Conservation (phyloP, 805 yeast species). For the Barnettozyma pratensis region DNA sequence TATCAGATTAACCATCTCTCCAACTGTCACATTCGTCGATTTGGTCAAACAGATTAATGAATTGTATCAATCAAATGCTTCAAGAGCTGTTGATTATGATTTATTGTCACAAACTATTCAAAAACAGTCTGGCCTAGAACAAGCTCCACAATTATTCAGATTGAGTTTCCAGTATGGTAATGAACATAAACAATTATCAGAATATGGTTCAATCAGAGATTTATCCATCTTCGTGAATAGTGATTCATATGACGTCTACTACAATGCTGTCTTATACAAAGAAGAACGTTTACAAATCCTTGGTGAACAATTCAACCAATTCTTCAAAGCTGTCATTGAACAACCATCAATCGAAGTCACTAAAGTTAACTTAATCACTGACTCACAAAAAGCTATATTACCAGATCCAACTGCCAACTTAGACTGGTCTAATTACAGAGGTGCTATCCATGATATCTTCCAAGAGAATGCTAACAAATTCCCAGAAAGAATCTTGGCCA, state of each 20-base stretch:
- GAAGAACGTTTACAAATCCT: conserved; percentile 62
- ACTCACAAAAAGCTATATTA: conserved; percentile 50
- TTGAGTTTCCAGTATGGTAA: conserved; percentile 48
- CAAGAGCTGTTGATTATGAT: conserved; percentile 41
- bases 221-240: conserved; percentile 47
- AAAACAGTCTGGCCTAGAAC: conserved; percentile 43
- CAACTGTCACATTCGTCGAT: conserved; percentile 48
- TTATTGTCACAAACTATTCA: conserved; percentile 52
- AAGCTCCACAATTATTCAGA: conserved; percentile 56
- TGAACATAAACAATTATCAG: conserved; percentile 21
- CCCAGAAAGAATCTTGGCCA: conserved; percentile 88
- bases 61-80: conserved; percentile 31
- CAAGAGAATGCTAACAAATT: conserved; percentile 75
- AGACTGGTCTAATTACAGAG: conserved; percentile 88
- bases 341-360: conserved; percentile 45
- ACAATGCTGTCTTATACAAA: conserved; percentile 73
- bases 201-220: conserved; percentile 55
- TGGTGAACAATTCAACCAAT: conserved; percentile 67
- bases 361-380: conserved; percentile 61
- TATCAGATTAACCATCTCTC: conserved; percentile 55
- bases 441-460: conserved; percentile 96
- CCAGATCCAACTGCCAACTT: conserved; percentile 87
- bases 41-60: conserved; percentile 42
- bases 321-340: conserved; percentile 33
- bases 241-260: conserved; percentile 42